These are phyloP conservation scores for Vitis rupestris DNA, from an alignment of 164 flowering plant genomes.

Conservation along the genomic window DNA sequence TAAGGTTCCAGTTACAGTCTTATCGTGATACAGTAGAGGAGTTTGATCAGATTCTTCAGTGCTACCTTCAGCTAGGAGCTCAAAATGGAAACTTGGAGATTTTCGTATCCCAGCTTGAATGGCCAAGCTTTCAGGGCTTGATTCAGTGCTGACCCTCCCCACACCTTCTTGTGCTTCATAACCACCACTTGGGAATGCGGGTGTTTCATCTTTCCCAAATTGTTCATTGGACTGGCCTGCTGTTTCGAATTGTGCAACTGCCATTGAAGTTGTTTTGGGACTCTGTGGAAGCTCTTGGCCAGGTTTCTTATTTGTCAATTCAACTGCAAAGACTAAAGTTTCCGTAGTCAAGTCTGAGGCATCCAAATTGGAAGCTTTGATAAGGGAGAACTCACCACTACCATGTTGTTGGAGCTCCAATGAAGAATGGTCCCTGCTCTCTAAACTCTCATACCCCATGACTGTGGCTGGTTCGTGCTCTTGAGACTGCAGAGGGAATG, in stretches of 20 bases:
- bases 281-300: conserved; percentile 1
- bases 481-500: background rate
- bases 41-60: conserved; percentile 41
- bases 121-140: conserved; percentile 21
- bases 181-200: conserved; percentile 1
- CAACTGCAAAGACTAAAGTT: background rate
- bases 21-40: conserved; percentile 36
- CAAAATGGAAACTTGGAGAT: conserved; percentile 43
- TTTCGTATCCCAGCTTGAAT: conserved; percentile 25
- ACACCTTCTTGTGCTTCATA: conserved; percentile 13
- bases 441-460: background rate
- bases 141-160: conserved; percentile 24
- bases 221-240: background rate
- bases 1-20: conserved; percentile 17
- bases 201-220: conserved; percentile 5
- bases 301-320: conserved; percentile 5
- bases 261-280: background rate
- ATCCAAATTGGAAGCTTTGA: background rate
- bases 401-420: conserved; percentile 3
- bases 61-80: conserved; percentile 26
- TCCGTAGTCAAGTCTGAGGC: conserved; percentile 6
- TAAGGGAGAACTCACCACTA: conserved; percentile 1
- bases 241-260: conserved; percentile 4
- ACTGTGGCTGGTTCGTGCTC: background rate
- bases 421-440: background rate